These are phyloP conservation scores for Geotrichum fermentans DNA, from an alignment of 1,139 yeast species.

Conservation along the genomic window DNA sequence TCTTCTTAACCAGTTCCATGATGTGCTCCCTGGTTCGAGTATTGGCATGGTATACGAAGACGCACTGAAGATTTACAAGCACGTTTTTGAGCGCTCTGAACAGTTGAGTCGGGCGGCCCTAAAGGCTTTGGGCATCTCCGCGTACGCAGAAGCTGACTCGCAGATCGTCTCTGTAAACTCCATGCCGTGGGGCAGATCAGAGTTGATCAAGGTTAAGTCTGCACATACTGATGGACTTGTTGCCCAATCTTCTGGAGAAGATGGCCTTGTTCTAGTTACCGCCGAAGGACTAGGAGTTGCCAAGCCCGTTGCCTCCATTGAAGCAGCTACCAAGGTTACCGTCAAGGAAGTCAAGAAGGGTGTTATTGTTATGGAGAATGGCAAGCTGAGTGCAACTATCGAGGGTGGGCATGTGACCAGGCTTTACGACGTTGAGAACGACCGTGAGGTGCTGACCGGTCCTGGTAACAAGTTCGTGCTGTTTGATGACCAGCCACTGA, in stretches of 20 bases:
- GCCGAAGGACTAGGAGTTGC: slow-evolving; percentile 23
- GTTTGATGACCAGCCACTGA: slow-evolving; percentile 84
- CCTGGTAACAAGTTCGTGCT: slow-evolving; percentile 71
- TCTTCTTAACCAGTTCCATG: slow-evolving; percentile 90
- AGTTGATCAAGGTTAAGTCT: slow-evolving; percentile 42
- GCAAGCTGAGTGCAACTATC: slow-evolving; percentile 54
- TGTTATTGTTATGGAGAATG: slow-evolving; percentile 53
- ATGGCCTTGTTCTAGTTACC: slow-evolving; percentile 21
- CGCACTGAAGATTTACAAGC: slow-evolving; percentile 72
- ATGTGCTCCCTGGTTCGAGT: slow-evolving; percentile 93
- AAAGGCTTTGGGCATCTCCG: slow-evolving; percentile 38
- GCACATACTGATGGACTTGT: slow-evolving; percentile 10
- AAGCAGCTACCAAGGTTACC: slow-evolving; percentile 23
- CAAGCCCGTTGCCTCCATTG: slow-evolving; percentile 18
- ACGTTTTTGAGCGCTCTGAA: slow-evolving; percentile 52
- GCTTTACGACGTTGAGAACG: slow-evolving; percentile 55
- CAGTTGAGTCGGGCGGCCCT: slow-evolving; percentile 53
- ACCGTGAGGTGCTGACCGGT: slow-evolving; percentile 65
- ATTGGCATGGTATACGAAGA: slow-evolving; percentile 94
- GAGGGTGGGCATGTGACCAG: slow-evolving; percentile 63
- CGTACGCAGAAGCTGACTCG: slow-evolving; percentile 22
- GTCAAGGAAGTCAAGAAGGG: slow-evolving; percentile 42
- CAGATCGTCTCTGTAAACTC: slow-evolving; percentile 47
- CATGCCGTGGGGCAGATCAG: slow-evolving; percentile 64
- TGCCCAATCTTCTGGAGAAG: slow-evolving; percentile 16